These are phyloP conservation scores for Cercospora canescens DNA, from an alignment of 2,329 filamentous ascomycete species.

Conservation along the genomic window DNA sequence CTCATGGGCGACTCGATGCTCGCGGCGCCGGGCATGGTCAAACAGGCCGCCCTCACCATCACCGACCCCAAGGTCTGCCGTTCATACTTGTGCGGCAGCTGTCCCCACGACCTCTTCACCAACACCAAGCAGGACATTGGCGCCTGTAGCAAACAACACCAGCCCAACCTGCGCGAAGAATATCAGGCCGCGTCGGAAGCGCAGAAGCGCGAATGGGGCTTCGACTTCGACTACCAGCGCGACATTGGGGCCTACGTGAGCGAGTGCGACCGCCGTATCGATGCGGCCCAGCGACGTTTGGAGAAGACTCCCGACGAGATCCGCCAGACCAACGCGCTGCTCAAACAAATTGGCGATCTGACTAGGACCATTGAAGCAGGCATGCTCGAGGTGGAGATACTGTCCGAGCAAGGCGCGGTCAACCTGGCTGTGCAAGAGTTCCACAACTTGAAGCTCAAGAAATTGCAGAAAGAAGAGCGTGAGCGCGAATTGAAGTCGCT, in stretches of 20 bases:
- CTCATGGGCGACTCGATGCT: conserved; percentile 66
- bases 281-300: conserved; percentile 80
- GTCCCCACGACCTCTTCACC: conserved; percentile 97
- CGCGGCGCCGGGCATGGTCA: conserved; percentile 68
- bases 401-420: conserved; percentile 80
- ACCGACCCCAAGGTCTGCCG: conserved; percentile 93
- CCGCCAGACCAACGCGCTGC: conserved; percentile 78
- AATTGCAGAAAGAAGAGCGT: conserved; percentile 76
- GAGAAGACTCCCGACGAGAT: conserved; percentile 99
- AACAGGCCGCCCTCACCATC: conserved; percentile 79
- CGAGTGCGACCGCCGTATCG: conserved; percentile 92
- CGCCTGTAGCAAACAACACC: conserved; percentile 83
- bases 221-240: conserved; percentile 95
- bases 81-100: conserved; percentile 89
- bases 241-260: conserved; percentile 97
- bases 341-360: conserved; percentile 84
- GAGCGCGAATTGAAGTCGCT: conserved; percentile 88
- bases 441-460: conserved; percentile 78
- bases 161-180: conserved; percentile 82
- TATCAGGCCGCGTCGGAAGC: conserved; percentile 73
- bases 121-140: conserved; percentile 99
- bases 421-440: conserved; percentile 82
- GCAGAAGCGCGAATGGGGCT: conserved; percentile 77
- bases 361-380: conserved; percentile 76
- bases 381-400: conserved; percentile 79